Conservation (phyloP, 2,329 filamentous ascomycete genomes). For the Escovopsis weberi region DNA sequence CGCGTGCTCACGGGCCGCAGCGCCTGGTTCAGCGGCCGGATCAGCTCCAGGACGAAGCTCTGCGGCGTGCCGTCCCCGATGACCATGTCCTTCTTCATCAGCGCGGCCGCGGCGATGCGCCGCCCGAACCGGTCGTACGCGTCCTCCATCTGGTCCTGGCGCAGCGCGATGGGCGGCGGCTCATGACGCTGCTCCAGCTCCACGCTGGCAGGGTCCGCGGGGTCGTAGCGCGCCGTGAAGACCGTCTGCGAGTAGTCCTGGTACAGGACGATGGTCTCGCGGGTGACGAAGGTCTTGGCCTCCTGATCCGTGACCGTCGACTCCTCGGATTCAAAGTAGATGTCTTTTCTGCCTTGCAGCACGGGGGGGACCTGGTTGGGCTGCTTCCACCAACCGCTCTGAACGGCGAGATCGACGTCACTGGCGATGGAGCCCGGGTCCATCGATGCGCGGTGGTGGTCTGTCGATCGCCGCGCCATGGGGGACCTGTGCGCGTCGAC, state of each 20-base stretch:
- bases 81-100: constrained; percentile 59
- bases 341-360: constrained; percentile 69
- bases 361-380: constrained; percentile 64
- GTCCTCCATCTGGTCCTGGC: constrained; percentile 86
- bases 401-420: constrained; percentile 64
- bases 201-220: constrained; percentile 56
- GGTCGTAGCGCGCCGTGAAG: constrained; percentile 66
- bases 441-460: constrained; percentile 57
- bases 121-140: constrained; percentile 70
- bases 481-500: constrained; percentile 23
- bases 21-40: constrained; percentile 58
- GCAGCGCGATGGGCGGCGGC: constrained; percentile 60
- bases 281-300: constrained; percentile 57
- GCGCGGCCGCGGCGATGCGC: constrained; percentile 57
- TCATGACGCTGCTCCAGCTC: constrained; percentile 78
- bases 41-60: constrained; percentile 62
- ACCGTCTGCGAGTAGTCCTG: constrained; percentile 94
- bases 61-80: constrained; percentile 76
- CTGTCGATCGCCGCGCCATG: constrained; percentile 49
- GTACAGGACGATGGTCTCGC: constrained; percentile 77
- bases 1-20: constrained; percentile 76
- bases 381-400: constrained; percentile 78
- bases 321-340: constrained; percentile 73
- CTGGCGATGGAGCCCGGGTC: constrained; percentile 77
- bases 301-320: constrained; percentile 53